Evolutionary conservation across 2,329 filamentous ascomycete genomes (phyloP).

Genomic region (Lachnum nothofagi): DNA sequence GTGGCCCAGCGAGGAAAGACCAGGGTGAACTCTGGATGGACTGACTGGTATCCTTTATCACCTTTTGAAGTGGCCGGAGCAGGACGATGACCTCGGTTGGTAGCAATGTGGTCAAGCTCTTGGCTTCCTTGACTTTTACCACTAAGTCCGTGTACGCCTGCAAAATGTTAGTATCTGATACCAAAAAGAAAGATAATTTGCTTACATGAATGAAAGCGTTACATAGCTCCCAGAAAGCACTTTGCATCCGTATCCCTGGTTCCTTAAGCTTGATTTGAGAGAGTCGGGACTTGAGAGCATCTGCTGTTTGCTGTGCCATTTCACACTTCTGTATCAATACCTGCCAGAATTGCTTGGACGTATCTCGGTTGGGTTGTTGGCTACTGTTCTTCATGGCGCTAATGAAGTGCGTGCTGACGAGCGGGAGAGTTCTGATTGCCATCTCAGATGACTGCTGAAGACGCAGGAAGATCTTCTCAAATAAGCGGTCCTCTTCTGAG

Average conservation of each 20-base stretch:
- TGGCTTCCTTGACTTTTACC: conserved; percentile 50
- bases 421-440: conserved; percentile 66
- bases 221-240: conserved; percentile 63
- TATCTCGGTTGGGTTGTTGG: conserved; percentile 53
- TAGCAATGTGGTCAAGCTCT: conserved; percentile 44
- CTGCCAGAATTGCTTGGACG: conserved; percentile 61
- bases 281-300: conserved; percentile 66
- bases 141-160: conserved; percentile 64
- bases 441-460: conserved; percentile 69
- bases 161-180: conserved; percentile 12
- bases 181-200: neutral
- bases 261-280: conserved; percentile 81
- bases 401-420: conserved; percentile 62
- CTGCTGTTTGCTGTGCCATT: conserved; percentile 65
- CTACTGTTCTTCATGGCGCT: conserved; percentile 59
- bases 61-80: conserved; percentile 75
- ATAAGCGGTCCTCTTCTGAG: conserved; percentile 71
- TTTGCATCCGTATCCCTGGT: conserved; percentile 63
- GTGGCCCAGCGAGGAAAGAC: conserved; percentile 44
- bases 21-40: conserved; percentile 64
- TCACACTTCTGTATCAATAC: conserved; percentile 67
- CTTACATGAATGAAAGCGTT: conserved; percentile 60
- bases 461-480: conserved; percentile 76
- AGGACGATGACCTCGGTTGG: conserved; percentile 65
- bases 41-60: conserved; percentile 73